Base-by-base conservation (phyloP, 2,329 filamentous ascomycete genomes). In the Aphanoascus verrucosus region DNA sequence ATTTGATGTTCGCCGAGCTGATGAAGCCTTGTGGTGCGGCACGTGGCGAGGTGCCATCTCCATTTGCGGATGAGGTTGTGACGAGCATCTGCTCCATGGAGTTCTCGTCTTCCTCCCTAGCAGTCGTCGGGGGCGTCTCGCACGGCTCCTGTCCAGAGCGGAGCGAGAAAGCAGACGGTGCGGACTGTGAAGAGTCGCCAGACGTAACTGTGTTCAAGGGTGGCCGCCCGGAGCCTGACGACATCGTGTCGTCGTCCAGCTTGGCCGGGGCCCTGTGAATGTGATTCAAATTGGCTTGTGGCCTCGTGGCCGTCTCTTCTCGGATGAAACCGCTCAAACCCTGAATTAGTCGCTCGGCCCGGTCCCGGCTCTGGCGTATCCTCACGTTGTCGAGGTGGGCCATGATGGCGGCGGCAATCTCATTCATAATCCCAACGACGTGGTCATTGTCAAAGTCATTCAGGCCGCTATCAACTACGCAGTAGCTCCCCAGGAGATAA, bases 401-500 rank as follows among this genome's bases (percentile, higher is more conserved):
- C 68, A 81, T 80, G 5, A 81, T 68, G 0, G 77, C 77, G 5
- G 70, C 67, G 0, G 76, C 72, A 67, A 82, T 77, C 44, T 81
- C 78, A 12, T 44, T 44, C 41, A 44, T 3, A 5, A 23, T 15
- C 2, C 11, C 41, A 17, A 44, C 17, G 4, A 17, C 41, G 17
- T 44, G 19, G 53, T 75, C 71, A 66, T 84, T 69, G 56, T 82
- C 81, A 11, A 12, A 52, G 1, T 49, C 35, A 7, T 78, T 73
- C 0, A 75, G 72, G 28, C 71, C 68, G 48, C 78, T 73, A 57
- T 83, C 80, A 1, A 79, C 69, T 1, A 84, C 75, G 45, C 74
- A 73, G 55, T 78, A 80, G 1, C 73, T 73, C n/a, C 82, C 82
- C 50, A 85, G 81, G 28, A 70, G 70, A 53, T 75, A 72, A 19